phyloP scores from a whole-genome alignment of 352 stramenopile genomes.

The Globisporangium echinulatum region DNA sequence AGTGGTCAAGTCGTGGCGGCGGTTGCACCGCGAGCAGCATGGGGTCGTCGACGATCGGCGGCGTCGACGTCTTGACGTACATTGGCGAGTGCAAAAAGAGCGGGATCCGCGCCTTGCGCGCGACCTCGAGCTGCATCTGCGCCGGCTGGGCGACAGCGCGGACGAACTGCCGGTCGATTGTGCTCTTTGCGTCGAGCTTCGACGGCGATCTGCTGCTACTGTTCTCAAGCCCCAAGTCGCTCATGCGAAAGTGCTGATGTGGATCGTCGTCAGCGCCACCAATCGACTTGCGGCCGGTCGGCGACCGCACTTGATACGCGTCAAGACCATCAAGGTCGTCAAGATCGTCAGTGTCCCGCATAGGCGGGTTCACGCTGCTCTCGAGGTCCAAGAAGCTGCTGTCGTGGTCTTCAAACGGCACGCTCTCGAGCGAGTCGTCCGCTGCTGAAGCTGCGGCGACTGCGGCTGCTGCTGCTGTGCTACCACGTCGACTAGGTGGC shows the following conservation, averaged over 20 bases:
- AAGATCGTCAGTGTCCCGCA: neutral
- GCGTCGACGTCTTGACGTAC: constrained; percentile 72
- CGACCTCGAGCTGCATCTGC: constrained; percentile 85
- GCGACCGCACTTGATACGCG: constrained; percentile 11
- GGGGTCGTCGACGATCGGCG: constrained; percentile 42
- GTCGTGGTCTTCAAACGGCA: constrained; percentile 43
- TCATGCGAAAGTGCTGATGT: constrained; percentile 2
- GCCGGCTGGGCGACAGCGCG: constrained; percentile 57
- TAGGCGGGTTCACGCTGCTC: constrained; percentile 18
- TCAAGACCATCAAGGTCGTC: constrained; percentile 16
- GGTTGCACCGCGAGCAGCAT: constrained; percentile 5
- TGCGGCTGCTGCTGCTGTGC: constrained; percentile 11
- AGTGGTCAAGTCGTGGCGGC: constrained; percentile 13
- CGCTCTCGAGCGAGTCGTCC: constrained; percentile 37
- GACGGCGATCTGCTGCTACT: constrained; percentile 12
- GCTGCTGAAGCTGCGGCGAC: constrained; percentile 1
- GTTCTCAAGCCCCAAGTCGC: constrained; percentile 9
- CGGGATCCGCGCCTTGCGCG: constrained; percentile 73
- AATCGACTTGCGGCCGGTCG: constrained; percentile 9
- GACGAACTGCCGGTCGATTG: constrained; percentile 68
- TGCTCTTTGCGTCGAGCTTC: constrained; percentile 45
- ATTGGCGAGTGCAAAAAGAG: constrained; percentile 84
- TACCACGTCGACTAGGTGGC: constrained; percentile 5
- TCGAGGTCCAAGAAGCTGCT: constrained; percentile 51
- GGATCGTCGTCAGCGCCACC: neutral